phyloP scores from a whole-genome alignment of 306 rosid species.

The Abrus precatorius region DNA sequence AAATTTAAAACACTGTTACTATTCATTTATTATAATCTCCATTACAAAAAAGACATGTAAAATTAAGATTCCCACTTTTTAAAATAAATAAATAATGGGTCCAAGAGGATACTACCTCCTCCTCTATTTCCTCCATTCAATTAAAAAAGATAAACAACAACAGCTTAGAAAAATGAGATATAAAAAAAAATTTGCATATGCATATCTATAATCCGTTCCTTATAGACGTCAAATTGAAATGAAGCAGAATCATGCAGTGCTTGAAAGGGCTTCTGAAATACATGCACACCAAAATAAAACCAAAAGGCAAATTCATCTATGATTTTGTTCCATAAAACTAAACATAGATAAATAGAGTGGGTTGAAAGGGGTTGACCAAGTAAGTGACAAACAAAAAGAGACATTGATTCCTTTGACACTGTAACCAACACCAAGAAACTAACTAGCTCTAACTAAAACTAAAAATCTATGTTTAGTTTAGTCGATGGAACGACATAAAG shows the following conservation, averaged over 20 bases:
- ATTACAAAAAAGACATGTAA: no score
- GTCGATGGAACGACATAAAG: slow-evolving; percentile 79
- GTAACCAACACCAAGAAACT: not conserved
- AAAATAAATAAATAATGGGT: no score
- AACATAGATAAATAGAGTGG: not conserved
- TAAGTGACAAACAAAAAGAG: not conserved
- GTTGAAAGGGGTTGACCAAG: not conserved
- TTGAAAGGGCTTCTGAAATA: not conserved
- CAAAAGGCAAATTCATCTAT: not conserved
- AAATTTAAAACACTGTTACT: no score
- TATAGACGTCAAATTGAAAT: not conserved
- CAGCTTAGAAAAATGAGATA: no score
- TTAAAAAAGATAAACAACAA: no score
- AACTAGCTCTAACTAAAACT: not conserved
- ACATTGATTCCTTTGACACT: not conserved
- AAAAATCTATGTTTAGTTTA: not conserved
- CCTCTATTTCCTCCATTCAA: no score
- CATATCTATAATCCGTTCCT: no score
- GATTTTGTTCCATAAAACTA: not conserved
- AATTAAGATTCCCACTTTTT: no score
- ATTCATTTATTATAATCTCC: no score
- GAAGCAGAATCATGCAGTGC: not conserved
- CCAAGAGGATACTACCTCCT: no score
- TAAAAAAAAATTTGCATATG: no score
- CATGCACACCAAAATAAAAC: not conserved